Evolutionary conservation across 768 basidiomycete species (phyloP).

Genomic region (Pleurotus eryngii): DNA sequence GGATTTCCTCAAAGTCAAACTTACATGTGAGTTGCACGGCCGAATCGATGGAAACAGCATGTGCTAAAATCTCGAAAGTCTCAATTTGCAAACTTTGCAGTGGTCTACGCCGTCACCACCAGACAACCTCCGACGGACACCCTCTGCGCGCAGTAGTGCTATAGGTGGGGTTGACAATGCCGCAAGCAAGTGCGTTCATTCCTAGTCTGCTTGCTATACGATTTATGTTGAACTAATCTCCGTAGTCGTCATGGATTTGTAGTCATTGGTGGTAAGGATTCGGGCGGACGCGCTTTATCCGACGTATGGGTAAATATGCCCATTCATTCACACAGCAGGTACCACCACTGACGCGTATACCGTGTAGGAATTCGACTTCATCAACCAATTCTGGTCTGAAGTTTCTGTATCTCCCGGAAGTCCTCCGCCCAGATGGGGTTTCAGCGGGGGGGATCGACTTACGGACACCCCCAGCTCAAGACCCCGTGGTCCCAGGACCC

Average conservation of each 20-base stretch:
- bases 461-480: conserved; percentile 39
- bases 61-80: conserved; percentile 29
- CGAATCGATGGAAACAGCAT: no score
- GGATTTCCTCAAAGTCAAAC: conserved; percentile 63
- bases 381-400: conserved; percentile 71
- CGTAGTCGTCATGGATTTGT: conserved; percentile 71
- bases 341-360: conserved; percentile 2
- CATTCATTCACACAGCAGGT: background rate
- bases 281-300: conserved; percentile 48
- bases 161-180: conserved; percentile 69
- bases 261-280: conserved; percentile 66
- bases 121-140: conserved; percentile 38
- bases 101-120: conserved; percentile 63
- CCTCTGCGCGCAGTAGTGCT: conserved; percentile 63
- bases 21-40: conserved; percentile 49
- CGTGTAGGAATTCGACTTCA: conserved; percentile 73
- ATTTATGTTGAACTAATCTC: conserved; percentile 12
- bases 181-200: conserved; percentile 70
- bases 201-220: conserved; percentile 1
- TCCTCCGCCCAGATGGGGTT: conserved; percentile 64
- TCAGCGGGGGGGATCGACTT: conserved; percentile 74
- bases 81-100: conserved; percentile 55
- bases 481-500: conserved; percentile 44
- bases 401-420: conserved; percentile 47
- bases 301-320: conserved; percentile 68